Conservation (phyloP, 2,329 filamentous ascomycete species). For the Aplosporella prunicola region DNA sequence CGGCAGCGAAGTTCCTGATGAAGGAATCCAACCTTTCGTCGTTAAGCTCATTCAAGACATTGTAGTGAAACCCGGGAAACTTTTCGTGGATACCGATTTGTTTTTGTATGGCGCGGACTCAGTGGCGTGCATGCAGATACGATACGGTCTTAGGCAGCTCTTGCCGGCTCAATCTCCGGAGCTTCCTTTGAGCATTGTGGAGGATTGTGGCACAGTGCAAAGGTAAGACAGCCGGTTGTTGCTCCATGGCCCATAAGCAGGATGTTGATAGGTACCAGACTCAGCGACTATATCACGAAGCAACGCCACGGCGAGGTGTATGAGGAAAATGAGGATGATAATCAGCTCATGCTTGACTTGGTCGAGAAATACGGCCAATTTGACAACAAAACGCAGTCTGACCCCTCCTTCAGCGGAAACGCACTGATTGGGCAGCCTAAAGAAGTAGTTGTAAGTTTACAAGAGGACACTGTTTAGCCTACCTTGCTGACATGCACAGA, state of each 20-base stretch:
- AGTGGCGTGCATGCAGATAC: slow-evolving; percentile 45
- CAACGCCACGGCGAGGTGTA: slow-evolving; percentile 30
- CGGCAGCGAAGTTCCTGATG: slow-evolving; percentile 19
- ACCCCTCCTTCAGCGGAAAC: no score
- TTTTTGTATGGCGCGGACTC: slow-evolving; percentile 54
- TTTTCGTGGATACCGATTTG: slow-evolving; percentile 39
- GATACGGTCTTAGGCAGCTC: slow-evolving; percentile 28
- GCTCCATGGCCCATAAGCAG: no score
- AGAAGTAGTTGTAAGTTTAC: slow-evolving; percentile 5
- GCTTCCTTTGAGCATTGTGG: slow-evolving; percentile 50
- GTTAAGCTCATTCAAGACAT: slow-evolving; percentile 18
- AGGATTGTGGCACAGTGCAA: slow-evolving; percentile 48
- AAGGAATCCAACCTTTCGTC: slow-evolving; percentile 25
- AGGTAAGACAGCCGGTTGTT: slow-evolving; percentile 13
- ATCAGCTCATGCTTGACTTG: slow-evolving; percentile 35
- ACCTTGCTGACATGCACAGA: neutral
- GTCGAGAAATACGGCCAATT: slow-evolving; percentile 42
- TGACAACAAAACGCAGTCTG: slow-evolving; percentile 6
- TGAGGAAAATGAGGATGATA: slow-evolving; percentile 26
- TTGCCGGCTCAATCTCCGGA: slow-evolving; percentile 24
- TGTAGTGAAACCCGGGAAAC: slow-evolving; percentile 6
- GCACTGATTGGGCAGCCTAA: no score
- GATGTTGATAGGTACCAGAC: no score
- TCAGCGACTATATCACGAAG: slow-evolving; percentile 30
- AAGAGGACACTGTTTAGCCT: neutral